These are phyloP conservation scores for Fusarium fracticaudum DNA, from an alignment of 2,329 filamentous ascomycete genomes.

Conservation along the genomic window DNA sequence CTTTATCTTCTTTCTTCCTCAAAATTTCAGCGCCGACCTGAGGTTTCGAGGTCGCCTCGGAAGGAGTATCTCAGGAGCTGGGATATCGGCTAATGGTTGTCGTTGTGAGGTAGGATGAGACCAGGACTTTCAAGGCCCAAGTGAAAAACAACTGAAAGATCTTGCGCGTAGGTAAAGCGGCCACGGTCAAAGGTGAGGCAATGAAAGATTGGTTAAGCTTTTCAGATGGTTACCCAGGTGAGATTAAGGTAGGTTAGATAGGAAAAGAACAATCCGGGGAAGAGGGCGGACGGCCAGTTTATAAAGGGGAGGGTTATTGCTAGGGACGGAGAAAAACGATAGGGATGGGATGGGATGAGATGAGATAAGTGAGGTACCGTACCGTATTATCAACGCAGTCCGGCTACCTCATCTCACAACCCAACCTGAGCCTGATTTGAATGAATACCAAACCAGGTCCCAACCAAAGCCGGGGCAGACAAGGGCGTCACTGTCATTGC, in stretches of 20 bases:
- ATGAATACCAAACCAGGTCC: conserved; percentile 9
- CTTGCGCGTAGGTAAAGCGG: background rate
- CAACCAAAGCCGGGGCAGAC: conserved; percentile 33
- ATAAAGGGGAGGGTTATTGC: conserved; percentile 21
- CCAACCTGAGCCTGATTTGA: conserved; percentile 16
- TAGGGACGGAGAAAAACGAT: background rate
- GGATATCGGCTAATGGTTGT: background rate
- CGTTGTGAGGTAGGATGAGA: background rate
- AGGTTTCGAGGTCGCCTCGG: background rate
- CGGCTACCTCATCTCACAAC: conserved; percentile 25
- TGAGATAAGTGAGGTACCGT: conserved; percentile 28
- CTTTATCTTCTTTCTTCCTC: background rate
- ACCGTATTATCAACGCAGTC: background rate
- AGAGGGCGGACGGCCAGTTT: conserved; percentile 14
- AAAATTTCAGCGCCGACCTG: conserved; percentile 6
- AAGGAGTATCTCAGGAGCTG: background rate
- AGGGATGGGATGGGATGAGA: conserved; percentile 6
- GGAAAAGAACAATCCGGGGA: conserved; percentile 12
- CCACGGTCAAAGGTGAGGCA: background rate
- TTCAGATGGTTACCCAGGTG: background rate
- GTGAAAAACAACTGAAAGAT: conserved; percentile 21
- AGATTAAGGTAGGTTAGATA: background rate
- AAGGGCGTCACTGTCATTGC: conserved; percentile 23
- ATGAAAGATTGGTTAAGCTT: background rate
- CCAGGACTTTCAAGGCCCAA: background rate